Conservation (phyloP, 768 basidiomycete genomes). For the Psilocybe azurescens region DNA sequence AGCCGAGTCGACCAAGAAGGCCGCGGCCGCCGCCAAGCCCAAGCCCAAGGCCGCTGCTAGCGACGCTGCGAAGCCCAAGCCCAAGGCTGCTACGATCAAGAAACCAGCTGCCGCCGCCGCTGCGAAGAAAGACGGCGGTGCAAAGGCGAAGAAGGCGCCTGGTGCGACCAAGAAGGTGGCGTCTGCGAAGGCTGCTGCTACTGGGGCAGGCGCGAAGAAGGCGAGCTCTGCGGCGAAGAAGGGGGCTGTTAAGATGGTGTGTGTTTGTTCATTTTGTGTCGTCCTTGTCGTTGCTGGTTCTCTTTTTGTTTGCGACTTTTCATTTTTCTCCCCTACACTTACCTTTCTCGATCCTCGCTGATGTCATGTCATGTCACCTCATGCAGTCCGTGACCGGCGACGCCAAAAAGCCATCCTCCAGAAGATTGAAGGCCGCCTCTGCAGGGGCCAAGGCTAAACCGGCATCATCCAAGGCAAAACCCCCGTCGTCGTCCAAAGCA, state of each 20-base stretch:
- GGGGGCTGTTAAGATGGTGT: constrained; percentile 26
- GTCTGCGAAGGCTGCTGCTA: constrained; percentile 33
- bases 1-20: constrained; percentile 3
- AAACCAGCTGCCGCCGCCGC: constrained; percentile 7
- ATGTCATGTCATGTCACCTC: no score
- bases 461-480: constrained; percentile 25
- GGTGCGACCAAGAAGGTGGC: constrained; percentile 37
- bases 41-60: constrained; percentile 31
- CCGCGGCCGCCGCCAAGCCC: constrained; percentile 30
- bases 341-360: no score
- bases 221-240: constrained; percentile 28
- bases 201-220: constrained; percentile 24
- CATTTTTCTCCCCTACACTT: no score
- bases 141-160: constrained; percentile 20
- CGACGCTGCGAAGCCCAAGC: constrained; percentile 31
- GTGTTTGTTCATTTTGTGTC: neutral
- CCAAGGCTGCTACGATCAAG: constrained; percentile 19
- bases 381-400: constrained; percentile 43
- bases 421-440: constrained; percentile 28
- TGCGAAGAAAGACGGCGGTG: neutral
- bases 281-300: no score
- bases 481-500: constrained; percentile 15
- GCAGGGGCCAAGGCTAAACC: constrained; percentile 28
- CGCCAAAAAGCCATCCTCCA: constrained; percentile 40
- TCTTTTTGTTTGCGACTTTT: no score